A percentile compares a stretch with the other conserved stretches of the same genome.
phyloP scores from a whole-genome alignment of 2,329 filamentous ascomycete species.

The Diaporthe sp. region DNA sequence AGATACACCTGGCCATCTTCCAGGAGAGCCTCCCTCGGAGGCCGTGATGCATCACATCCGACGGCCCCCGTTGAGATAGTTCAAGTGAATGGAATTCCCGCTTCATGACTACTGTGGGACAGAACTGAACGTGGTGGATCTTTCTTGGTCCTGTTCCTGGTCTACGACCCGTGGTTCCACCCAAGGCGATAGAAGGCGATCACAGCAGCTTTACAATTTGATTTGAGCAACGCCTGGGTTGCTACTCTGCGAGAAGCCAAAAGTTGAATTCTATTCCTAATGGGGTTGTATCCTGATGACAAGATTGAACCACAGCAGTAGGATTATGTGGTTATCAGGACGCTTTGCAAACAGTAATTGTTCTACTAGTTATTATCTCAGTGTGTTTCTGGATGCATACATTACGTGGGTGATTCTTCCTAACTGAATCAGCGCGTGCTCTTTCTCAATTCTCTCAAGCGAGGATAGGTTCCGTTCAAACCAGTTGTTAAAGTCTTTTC shows the following conservation, averaged over 20 bases:
- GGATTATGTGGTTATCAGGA: neutral
- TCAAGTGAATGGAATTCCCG: neutral
- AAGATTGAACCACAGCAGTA: neutral
- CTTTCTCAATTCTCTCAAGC: neutral
- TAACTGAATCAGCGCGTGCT: neutral
- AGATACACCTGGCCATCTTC: too few species aligned
- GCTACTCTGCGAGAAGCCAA: neutral
- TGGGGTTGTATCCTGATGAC: neutral
- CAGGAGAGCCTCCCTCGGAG: neutral
- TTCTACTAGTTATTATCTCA: neutral
- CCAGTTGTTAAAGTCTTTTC: neutral
- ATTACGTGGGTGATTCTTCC: neutral
- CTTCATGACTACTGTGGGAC: neutral
- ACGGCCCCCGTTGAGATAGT: too few species aligned
- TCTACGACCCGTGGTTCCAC: neutral
- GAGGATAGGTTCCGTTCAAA: neutral
- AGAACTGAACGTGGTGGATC: neutral
- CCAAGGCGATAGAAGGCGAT: neutral
- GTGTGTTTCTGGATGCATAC: neutral
- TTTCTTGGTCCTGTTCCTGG: too few species aligned
- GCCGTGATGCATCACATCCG: too few species aligned
- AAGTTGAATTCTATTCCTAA: neutral
- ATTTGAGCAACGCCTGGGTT: too few species aligned
- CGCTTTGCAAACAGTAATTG: neutral
- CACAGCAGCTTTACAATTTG: neutral